Evolutionary conservation across 257 asterid species (phyloP).

Genomic region (Salvia rosmarinus): DNA sequence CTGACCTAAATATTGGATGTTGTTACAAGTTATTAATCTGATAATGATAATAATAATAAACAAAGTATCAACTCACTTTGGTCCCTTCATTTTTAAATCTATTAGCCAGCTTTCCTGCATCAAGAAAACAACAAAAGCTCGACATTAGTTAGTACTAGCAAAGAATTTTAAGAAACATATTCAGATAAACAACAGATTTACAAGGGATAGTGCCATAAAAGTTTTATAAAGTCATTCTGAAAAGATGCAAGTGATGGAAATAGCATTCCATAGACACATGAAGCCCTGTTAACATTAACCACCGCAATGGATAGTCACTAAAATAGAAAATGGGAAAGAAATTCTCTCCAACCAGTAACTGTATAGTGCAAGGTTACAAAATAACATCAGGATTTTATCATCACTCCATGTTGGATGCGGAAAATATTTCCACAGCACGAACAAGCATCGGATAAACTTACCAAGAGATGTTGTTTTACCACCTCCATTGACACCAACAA

Average conservation of each 20-base stretch:
- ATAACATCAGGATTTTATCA: neutral
- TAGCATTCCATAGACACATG: neutral
- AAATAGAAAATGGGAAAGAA: neutral
- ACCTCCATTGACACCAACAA: constrained; percentile 99
- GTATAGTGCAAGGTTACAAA: constrained; percentile 8
- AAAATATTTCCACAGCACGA: neutral
- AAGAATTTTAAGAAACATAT: neutral
- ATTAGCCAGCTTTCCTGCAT: constrained; percentile 88
- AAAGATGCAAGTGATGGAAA: constrained; percentile 2
- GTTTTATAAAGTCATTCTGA: neutral
- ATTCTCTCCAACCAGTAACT: neutral
- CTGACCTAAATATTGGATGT: constrained; percentile 3
- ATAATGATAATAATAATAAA: neutral
- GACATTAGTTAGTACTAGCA: neutral
- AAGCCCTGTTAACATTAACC: neutral
- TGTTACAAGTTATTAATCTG: neutral
- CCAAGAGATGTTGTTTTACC: constrained; percentile 98
- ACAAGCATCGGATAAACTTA: constrained; percentile 41
- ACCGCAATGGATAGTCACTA: constrained; percentile 5
- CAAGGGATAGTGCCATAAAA: neutral
- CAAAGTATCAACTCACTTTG: constrained; percentile 57
- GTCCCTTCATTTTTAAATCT: constrained; percentile 91
- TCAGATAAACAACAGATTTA: neutral
- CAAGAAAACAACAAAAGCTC: neutral
- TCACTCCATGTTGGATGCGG: neutral